Percentiles rank a stretch among this genome's conserved stretches.
Evolutionary conservation across 768 basidiomycete species (phyloP).

Genomic region (Psilocybe tampanensis): DNA sequence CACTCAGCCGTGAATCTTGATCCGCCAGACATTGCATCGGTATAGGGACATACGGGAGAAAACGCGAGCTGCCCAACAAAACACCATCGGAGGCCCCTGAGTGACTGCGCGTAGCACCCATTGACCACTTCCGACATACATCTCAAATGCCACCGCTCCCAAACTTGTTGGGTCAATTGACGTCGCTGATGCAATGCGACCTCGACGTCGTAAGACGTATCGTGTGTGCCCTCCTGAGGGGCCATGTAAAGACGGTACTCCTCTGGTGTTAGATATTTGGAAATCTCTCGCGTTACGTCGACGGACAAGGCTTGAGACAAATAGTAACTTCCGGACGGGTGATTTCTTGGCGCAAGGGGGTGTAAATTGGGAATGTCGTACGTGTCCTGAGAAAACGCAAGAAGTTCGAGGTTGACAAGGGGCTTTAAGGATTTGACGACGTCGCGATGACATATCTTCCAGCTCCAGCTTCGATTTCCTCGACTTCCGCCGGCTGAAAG

Average conservation of each 20-base stretch:
- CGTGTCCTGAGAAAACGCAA: slow-evolving; percentile 33
- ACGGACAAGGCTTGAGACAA: slow-evolving; percentile 23
- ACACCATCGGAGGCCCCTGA: slow-evolving; percentile 24
- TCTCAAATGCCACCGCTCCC: slow-evolving; percentile 32
- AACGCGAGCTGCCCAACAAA: slow-evolving; percentile 27
- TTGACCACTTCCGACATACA: slow-evolving; percentile 21
- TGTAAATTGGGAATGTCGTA: slow-evolving; percentile 24
- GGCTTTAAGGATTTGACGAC: slow-evolving; percentile 20
- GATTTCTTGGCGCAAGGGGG: slow-evolving; percentile 20
- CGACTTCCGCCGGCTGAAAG: slow-evolving; percentile 31
- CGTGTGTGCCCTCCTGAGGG: not conserved
- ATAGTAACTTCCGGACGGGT: slow-evolving; percentile 22
- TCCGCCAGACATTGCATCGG: not conserved
- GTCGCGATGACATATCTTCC: slow-evolving; percentile 26
- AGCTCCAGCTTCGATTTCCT: slow-evolving; percentile 22
- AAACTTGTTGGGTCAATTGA: slow-evolving; percentile 20
- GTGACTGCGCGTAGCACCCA: slow-evolving; percentile 16
- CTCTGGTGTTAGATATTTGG: slow-evolving; percentile 16
- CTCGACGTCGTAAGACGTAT: slow-evolving; percentile 16
- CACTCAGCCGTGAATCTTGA: not conserved
- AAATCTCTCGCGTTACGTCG: slow-evolving; percentile 12
- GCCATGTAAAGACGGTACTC: slow-evolving; percentile 17
- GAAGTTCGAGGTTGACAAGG: slow-evolving; percentile 22
- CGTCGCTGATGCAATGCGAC: slow-evolving; percentile 9
- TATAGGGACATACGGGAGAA: not conserved